Conservation (phyloP, 345 rosid species). For the Bruguiera sexangula region DNA sequence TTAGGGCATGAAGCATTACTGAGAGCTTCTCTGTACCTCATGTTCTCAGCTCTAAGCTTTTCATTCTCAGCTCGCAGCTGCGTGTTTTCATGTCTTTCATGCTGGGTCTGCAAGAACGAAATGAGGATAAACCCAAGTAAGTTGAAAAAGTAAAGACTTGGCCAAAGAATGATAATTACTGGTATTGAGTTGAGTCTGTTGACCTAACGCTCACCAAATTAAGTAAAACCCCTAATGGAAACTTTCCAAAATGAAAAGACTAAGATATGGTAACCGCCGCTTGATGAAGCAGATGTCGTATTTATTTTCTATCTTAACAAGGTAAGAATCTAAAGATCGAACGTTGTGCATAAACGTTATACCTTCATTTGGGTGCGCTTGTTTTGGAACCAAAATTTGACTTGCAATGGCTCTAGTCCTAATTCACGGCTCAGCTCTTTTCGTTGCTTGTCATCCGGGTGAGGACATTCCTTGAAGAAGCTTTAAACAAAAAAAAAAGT, state of each 20-base stretch:
- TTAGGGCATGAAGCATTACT: conserved; percentile 88
- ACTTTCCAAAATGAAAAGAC: background rate
- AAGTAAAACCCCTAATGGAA: background rate
- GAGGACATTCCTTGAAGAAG: conserved; percentile 96
- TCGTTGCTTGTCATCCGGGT: conserved; percentile 98
- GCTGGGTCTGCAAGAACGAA: conserved; percentile 62
- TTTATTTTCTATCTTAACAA: conserved; percentile 1
- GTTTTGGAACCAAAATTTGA: conserved; percentile 99
- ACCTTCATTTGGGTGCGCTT: conserved; percentile 99
- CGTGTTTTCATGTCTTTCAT: conserved; percentile 79
- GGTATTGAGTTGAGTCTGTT: no score
- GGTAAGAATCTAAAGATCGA: background rate
- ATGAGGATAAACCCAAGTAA: background rate
- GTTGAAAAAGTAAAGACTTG: background rate
- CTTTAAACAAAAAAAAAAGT: conserved; percentile 18
- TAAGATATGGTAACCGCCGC: no score
- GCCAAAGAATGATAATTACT: no score
- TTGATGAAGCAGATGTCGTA: no score
- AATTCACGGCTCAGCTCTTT: conserved; percentile 86
- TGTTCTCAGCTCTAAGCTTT: conserved; percentile 82
- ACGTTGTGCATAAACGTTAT: conserved; percentile 4
- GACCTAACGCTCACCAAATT: no score
- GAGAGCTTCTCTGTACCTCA: conserved; percentile 85
- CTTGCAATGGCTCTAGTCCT: conserved; percentile 89
- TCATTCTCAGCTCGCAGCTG: conserved; percentile 84